Base-by-base conservation (phyloP, 257 asterid genomes). In the Rauvolfia tetraphylla region DNA sequence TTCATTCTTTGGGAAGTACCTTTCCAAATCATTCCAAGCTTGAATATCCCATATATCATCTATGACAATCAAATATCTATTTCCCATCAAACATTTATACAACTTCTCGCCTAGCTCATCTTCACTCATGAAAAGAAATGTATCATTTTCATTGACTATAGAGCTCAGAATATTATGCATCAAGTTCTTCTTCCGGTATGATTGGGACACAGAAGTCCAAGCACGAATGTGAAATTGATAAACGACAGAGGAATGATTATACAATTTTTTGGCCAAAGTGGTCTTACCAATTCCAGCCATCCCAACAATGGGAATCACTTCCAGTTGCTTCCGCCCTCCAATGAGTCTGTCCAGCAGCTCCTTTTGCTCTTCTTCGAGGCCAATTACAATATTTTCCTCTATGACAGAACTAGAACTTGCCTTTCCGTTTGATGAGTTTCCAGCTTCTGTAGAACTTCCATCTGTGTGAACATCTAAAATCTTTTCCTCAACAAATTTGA, bases 281-380 rank as follows among this genome's bases (percentile, higher is more conserved):
- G 74, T 69, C 74, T 69, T 69, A 69, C 74, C 74, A 14, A 69
- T 39, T 3, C 74, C 74, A 5, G 74, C 56, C 74, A 69, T 69
- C n/a, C 74, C 74, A 42, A 20, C 2, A n/a, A 69, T 14, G 15
- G 57, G 38, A 44, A 42, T 69, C 11, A 69, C 74, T 25, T 42
- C 56, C 38, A 41, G 73, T 68, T 68, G 34, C 56, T 68, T 44
- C 56, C 54, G 6, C 14, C 58, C 74, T 69, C 39, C 33, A 14
- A 69, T 42, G 1, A 69, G 38, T 42, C 36, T 41, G 23, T n/a
- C 57, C n/a, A 5, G 6, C 11, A 69, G 13, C 14, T 69, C n/a
- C 11, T 14, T 69, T 14, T 31, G 11, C 57, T 42, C 38, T 7
- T 42, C 38, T 69, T 69, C 58, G 12, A 69, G 12, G 23, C 36